Percentiles rank a stretch among this genome's conserved stretches.
phyloP scores from a whole-genome alignment of 345 rosid species.

The Microcos paniculata region DNA sequence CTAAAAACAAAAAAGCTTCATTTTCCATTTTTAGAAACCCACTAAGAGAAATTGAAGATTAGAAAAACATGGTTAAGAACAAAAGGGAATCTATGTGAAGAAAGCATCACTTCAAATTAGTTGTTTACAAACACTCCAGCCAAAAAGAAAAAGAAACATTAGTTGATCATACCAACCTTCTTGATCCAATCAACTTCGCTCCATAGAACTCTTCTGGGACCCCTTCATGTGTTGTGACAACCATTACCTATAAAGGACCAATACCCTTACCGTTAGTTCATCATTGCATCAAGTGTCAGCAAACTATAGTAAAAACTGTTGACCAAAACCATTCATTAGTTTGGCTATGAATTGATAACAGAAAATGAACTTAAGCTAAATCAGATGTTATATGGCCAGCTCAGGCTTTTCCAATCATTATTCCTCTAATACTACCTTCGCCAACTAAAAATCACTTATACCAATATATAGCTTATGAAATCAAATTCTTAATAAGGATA shows the following conservation, averaged over 20 bases:
- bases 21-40: not conserved
- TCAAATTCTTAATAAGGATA: not conserved
- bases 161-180: slow-evolving; percentile 52
- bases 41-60: not conserved
- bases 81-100: not conserved
- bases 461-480: not conserved
- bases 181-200: slow-evolving; percentile 90
- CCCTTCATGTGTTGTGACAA: slow-evolving; percentile 98
- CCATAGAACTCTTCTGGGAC: slow-evolving; percentile 94
- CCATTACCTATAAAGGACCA: slow-evolving; percentile 67
- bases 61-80: not conserved
- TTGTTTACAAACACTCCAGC: no score
- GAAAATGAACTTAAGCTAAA: slow-evolving; percentile 5
- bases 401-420: not conserved
- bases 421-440: not conserved
- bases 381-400: not conserved
- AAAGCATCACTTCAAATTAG: not conserved
- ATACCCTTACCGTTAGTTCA: slow-evolving; percentile 10
- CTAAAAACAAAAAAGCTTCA: not conserved
- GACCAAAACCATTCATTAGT: not conserved
- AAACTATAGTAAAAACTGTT: not conserved
- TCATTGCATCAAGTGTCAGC: not conserved
- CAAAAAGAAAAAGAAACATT: no score
- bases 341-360: slow-evolving; percentile 4
- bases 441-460: not conserved